Conservation (phyloP, 108 stramenopile genomes). For the Skeletonema menzelii region DNA sequence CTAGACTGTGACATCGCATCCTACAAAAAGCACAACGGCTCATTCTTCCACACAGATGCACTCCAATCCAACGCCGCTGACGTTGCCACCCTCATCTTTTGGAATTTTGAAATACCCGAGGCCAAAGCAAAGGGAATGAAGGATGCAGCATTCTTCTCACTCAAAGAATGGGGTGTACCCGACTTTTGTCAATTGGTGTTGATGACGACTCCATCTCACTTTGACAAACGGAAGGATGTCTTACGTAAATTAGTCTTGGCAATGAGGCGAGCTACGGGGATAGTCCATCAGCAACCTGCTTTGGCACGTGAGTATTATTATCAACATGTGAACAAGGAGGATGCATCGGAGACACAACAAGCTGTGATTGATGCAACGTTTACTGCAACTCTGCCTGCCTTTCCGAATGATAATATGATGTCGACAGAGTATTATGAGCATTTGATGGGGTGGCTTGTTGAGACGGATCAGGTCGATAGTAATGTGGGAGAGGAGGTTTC, state of each 20-base stretch:
- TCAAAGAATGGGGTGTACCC: slow-evolving; percentile 68
- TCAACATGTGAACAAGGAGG: slow-evolving; percentile 20
- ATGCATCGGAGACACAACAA: slow-evolving; percentile 21
- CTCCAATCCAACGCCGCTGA: slow-evolving; percentile 48
- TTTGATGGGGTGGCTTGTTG: slow-evolving; percentile 54
- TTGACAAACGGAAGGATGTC: slow-evolving; percentile 10
- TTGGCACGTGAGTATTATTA: slow-evolving; percentile 42
- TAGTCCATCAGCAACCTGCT: slow-evolving; percentile 50
- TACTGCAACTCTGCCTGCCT: slow-evolving; percentile 51
- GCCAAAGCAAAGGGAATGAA: slow-evolving; percentile 39
- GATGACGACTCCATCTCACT: slow-evolving; percentile 49
- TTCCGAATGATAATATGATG: slow-evolving; percentile 58
- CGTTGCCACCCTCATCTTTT: slow-evolving; percentile 58
- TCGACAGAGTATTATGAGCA: slow-evolving; percentile 47
- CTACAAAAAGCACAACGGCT: slow-evolving; percentile 56
- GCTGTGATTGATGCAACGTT: slow-evolving; percentile 50
- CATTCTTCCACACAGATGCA: slow-evolving; percentile 59
- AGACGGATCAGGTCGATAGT: slow-evolving; percentile 50
- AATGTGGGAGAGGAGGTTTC: slow-evolving; percentile 21
- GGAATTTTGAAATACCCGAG: slow-evolving; percentile 64
- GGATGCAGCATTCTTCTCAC: slow-evolving; percentile 43
- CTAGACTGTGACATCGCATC: slow-evolving; percentile 42
- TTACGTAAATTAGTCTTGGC: slow-evolving; percentile 55
- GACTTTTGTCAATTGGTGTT: slow-evolving; percentile 63
- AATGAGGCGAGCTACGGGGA: slow-evolving; percentile 52